These are phyloP conservation scores for Coemansia sp. DNA, from an alignment of 192 early-diverging fungal genomes.

Conservation along the genomic window DNA sequence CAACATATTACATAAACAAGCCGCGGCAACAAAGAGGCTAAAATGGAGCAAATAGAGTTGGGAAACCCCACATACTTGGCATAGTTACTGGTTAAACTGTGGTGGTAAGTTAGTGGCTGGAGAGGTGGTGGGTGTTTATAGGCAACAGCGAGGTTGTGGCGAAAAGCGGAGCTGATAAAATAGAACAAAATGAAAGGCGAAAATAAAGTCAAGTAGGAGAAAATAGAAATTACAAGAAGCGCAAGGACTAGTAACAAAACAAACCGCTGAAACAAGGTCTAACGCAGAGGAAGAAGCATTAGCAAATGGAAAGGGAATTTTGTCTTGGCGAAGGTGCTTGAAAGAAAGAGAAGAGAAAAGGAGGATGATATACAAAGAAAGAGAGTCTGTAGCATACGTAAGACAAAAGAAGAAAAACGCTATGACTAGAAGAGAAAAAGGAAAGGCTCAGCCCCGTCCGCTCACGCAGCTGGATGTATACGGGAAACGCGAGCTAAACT, in stretches of 20 bases:
- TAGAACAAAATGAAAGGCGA: conserved; percentile 4
- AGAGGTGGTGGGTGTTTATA: neutral
- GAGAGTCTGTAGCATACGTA: neutral
- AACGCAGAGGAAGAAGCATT: neutral
- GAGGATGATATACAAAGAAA: neutral
- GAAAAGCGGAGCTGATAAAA: conserved; percentile 9
- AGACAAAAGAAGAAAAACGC: neutral
- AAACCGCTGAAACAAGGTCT: neutral
- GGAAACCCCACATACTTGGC: neutral
- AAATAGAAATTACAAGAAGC: conserved; percentile 1
- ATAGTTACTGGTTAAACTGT: neutral
- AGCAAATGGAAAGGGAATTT: neutral
- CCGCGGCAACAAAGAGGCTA: too few species aligned
- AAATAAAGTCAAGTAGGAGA: neutral
- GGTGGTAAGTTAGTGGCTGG: neutral
- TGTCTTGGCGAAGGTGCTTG: neutral
- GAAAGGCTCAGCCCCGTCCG: conserved; percentile 10
- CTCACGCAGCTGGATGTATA: neutral
- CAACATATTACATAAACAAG: too few species aligned
- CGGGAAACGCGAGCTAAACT: conserved; percentile 4
- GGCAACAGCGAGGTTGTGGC: conserved; percentile 3
- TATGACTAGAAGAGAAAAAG: conserved; percentile 8
- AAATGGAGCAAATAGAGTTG: neutral
- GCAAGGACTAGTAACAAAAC: neutral
- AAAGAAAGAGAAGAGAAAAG: neutral